Percentiles rank a stretch among this genome's conserved stretches.
Evolutionary conservation across 208 protist species (phyloP).

Genomic region (Spongospora subterranea): DNA sequence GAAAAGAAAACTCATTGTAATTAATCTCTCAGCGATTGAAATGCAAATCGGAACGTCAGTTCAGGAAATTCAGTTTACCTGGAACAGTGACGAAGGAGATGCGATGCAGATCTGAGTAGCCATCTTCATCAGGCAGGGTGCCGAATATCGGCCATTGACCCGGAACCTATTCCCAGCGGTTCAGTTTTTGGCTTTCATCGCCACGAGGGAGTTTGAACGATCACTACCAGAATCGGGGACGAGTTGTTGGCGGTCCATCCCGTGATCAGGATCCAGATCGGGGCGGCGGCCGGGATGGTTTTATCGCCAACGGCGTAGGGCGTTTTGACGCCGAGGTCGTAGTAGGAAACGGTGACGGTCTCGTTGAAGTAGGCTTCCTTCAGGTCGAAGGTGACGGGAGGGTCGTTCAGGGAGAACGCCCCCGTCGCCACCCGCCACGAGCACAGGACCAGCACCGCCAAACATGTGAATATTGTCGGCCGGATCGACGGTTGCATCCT

Average conservation of each 20-base stretch:
- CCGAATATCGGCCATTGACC: not conserved
- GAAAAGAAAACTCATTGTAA: too few relatives aligned
- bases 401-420: not conserved
- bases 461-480: too few relatives aligned
- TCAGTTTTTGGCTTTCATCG: too few relatives aligned
- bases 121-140: not conserved
- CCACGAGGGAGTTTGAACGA: not conserved
- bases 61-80: not conserved
- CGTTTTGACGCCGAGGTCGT: not conserved
- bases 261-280: not conserved
- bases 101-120: not conserved
- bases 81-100: not conserved
- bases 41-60: too few relatives aligned
- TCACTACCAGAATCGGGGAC: not conserved
- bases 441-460: too few relatives aligned
- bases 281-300: not conserved
- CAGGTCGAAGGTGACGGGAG: not conserved
- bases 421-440: too few relatives aligned
- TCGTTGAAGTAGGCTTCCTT: not conserved
- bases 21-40: too few relatives aligned
- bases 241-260: not conserved
- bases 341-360: not conserved
- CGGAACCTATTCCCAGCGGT: not conserved
- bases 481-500: too few relatives aligned
- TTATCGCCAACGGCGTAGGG: not conserved